Evolutionary conservation across 2,329 filamentous ascomycete species (phyloP).

Genomic region (Aspergillus quadrilineatus): DNA sequence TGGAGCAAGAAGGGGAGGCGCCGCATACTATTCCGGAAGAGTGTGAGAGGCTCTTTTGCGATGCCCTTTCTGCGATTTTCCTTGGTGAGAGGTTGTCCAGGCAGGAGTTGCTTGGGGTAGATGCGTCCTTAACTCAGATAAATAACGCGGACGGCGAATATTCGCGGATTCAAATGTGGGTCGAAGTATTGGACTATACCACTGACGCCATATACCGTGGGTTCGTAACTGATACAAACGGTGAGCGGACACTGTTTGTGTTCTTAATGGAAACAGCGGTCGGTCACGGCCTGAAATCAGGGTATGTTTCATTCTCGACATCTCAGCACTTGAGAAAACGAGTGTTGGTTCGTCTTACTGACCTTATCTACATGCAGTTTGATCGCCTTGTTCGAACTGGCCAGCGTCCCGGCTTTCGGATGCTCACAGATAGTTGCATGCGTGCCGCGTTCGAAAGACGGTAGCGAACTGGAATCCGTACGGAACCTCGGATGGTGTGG

Average conservation of each 20-base stretch:
- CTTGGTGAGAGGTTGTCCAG: slow-evolving; percentile 81
- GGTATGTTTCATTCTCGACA: slow-evolving; percentile 56
- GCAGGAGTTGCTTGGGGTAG: slow-evolving; percentile 83
- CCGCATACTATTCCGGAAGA: slow-evolving; percentile 95
- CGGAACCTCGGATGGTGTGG: slow-evolving; percentile 92
- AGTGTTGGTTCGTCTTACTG: background rate
- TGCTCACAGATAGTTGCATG: slow-evolving; percentile 79
- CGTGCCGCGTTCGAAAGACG: slow-evolving; percentile 68
- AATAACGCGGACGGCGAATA: slow-evolving; percentile 27
- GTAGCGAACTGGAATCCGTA: slow-evolving; percentile 62
- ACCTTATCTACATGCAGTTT: slow-evolving; percentile 53
- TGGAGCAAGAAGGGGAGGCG: slow-evolving; percentile 74
- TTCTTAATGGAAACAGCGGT: slow-evolving; percentile 78
- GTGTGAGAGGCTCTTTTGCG: slow-evolving; percentile 99
- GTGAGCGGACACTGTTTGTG: slow-evolving; percentile 75
- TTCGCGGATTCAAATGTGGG: slow-evolving; percentile 33
- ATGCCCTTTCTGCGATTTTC: slow-evolving; percentile 90
- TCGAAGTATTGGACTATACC: slow-evolving; percentile 67
- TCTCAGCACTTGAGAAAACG: no score
- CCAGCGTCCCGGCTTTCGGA: slow-evolving; percentile 67
- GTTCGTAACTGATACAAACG: slow-evolving; percentile 71
- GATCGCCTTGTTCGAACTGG: slow-evolving; percentile 87
- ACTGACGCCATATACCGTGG: slow-evolving; percentile 82
- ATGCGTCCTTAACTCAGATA: slow-evolving; percentile 56
- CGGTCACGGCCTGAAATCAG: slow-evolving; percentile 78